These are phyloP conservation scores for Neltuma alba DNA, from an alignment of 306 rosid genomes.

Conservation along the genomic window DNA sequence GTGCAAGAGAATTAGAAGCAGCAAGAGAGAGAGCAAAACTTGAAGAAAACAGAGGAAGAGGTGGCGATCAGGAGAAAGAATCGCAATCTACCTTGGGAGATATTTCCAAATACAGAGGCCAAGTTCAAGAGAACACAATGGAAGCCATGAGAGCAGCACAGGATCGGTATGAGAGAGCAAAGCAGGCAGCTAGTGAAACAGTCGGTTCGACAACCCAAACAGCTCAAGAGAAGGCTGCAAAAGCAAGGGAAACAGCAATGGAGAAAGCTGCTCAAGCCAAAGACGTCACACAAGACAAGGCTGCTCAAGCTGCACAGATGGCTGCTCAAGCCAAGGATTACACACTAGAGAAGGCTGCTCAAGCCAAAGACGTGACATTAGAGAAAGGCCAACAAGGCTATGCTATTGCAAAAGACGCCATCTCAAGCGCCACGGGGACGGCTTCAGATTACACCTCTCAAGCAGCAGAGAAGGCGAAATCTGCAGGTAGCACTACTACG, in stretches of 20 bases:
- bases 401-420: conserved; percentile 38
- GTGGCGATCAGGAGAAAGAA: background rate
- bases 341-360: conserved; percentile 29
- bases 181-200: conserved; percentile 43
- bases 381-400: conserved; percentile 51
- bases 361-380: conserved; percentile 1
- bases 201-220: conserved; percentile 32
- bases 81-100: conserved; percentile 40
- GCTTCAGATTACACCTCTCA: conserved; percentile 44
- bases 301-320: conserved; percentile 14
- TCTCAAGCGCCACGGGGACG: conserved; percentile 40
- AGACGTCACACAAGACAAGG: conserved; percentile 18
- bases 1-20: background rate
- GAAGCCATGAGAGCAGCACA: conserved; percentile 49
- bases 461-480: conserved; percentile 40
- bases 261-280: conserved; percentile 9
- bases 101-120: conserved; percentile 44
- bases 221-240: conserved; percentile 34
- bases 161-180: conserved; percentile 49
- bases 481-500: conserved; percentile 38
- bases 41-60: background rate
- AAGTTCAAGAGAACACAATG: conserved; percentile 49
- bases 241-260: conserved; percentile 26
- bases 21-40: background rate
- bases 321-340: background rate